Base-by-base conservation (phyloP, 75 land plant species). In the Picea glauca region DNA sequence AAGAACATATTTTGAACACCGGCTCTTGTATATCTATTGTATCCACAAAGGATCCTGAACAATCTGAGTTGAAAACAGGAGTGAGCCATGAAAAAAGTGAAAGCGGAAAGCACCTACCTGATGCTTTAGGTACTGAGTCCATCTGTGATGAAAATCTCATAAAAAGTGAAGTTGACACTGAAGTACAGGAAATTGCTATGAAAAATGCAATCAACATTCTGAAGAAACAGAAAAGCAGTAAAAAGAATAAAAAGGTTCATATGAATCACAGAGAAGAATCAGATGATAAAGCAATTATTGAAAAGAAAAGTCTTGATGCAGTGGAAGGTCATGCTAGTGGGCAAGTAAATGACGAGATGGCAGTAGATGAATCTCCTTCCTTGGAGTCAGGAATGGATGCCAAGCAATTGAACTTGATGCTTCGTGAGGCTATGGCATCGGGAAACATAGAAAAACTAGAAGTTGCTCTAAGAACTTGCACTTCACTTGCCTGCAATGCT, bases 341-440 rank as follows among this genome's bases (percentile, higher is more conserved):
- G 74, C 17, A 20, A 68, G 77, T 30, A 8, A 32, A 20, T 20
- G 35, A 40, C 20, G 46, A 9, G 13, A 31, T 43, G 32, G 0
- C 50, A 35, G 40, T 72, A 32, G 33, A n/a, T 9, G 66, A 40
- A 14, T 57, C 58, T 40, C 7, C 13, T 62, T 38, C 61, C 13
- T 38, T 20, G n/a, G 35, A 80, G 0, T 26, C 15, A 23, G 67
- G 21, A 64, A 64, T 23, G 32, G 67, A 23, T 32, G 30, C 60
- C 5, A 61, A 79, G 56, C 75, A 70, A 17, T 14, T 75, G 78
- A 80, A 80, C 38, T 8, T 23, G 7, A 40, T 73, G 30, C 80
- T 81, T 3, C 83, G 43, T 43, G 83, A 77, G 43, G 83, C 83
- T 50, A 58, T 81, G 83, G 58, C 64, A 15, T 81, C 83, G 1